These are phyloP conservation scores for Debaryomyces nepalensis DNA, from an alignment of 1,139 yeast species.

Conservation along the genomic window DNA sequence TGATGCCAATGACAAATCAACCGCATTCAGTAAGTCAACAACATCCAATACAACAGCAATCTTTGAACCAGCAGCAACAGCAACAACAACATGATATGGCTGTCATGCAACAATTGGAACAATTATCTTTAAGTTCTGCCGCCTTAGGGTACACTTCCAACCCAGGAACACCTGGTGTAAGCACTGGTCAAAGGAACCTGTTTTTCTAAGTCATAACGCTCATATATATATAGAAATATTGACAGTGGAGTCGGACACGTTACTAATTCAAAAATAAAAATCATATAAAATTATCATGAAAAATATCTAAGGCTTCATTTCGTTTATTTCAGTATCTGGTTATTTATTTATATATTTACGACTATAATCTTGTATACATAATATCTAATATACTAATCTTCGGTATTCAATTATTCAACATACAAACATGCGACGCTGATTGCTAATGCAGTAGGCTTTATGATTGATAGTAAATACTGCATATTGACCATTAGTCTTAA, in stretches of 20 bases:
- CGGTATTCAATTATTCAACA: not conserved
- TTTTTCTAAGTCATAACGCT: constrained; percentile 20
- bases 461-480: constrained; percentile 4
- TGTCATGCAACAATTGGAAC: constrained; percentile 55
- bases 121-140: constrained; percentile 52
- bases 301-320: constrained; percentile 2
- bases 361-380: constrained; percentile 9
- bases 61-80: constrained; percentile 19
- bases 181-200: constrained; percentile 26
- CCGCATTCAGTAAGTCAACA: constrained; percentile 14
- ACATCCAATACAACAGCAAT: constrained; percentile 15
- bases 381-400: constrained; percentile 10
- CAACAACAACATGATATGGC: constrained; percentile 34
- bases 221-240: constrained; percentile 3
- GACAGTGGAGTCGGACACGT: not conserved
- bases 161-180: constrained; percentile 45
- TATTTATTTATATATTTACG: constrained; percentile 8
- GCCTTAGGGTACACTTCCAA: constrained; percentile 54
- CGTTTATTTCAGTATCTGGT: constrained; percentile 1
- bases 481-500: constrained; percentile 7
- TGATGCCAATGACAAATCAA: constrained; percentile 15
- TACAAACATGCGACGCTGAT: too few species aligned
- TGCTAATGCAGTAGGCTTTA: not conserved
- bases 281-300: not conserved
- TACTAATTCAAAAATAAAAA: not conserved